Base-by-base conservation (phyloP, 768 basidiomycete genomes). In the Russula foetens region DNA sequence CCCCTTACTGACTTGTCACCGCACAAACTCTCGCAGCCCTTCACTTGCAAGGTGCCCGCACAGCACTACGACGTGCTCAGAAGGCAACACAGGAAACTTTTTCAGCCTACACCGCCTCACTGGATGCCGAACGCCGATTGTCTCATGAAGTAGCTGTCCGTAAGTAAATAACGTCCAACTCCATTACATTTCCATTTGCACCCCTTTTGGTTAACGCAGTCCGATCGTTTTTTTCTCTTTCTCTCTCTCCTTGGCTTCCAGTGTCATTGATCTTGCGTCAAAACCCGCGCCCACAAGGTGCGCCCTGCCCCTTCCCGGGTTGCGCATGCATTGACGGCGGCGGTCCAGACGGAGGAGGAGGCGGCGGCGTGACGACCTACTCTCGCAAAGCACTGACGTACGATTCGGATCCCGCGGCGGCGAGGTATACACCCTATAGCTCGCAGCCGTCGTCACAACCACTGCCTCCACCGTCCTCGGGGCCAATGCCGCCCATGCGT, bases 241-340 rank as follows among this genome's bases (percentile, higher is more conserved):
- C 17, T 24, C 45, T 28, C 9, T 23, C 38, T 31, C 3, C n/a
- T n/a, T n/a, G n/a, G 9, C 35, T 12, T 43, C 11, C 23, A 63
- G 64, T 66, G n/a, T 63, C 64, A 14, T 52, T 58, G 23, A 38
- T 66, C 17, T 52, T 66, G 29, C 64, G 64, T n/a, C 64, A 66
- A 17, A 52, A 53, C 15, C 64, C 53, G 45, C 62, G 62, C 58
- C 33, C 62, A 26, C 61, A 55, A 38, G 53, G 60, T 58, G 44
- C 48, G 44, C 52, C 21, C 24, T 56, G 62, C 48, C 56, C 63
- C 8, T 56, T 60, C 31, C 62, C 59, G 1, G 54, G 53, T 6
- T 62, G 54, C 26, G 50, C 39, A 7, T 56, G 60, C 45, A 56
- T 43, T 17, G 63, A 62, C 9, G 55, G 60, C 11, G 41, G 48